A percentile compares a stretch with the other conserved stretches of the same genome.
Conservation (phyloP, 164 flowering plant species). For the Saururus chinensis region DNA sequence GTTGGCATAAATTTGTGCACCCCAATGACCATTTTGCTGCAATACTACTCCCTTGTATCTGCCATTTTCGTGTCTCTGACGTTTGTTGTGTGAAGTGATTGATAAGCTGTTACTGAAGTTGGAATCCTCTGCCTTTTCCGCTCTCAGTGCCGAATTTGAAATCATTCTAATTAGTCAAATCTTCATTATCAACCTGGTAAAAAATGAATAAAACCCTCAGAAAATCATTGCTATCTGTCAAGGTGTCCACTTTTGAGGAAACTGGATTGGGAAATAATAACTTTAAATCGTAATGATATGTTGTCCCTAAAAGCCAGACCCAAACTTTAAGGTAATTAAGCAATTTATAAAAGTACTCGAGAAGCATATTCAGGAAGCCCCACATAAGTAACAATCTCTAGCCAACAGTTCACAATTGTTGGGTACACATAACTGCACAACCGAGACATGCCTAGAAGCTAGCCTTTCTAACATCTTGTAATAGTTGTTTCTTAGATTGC, state of each 20-base stretch:
- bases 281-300: too few relatives aligned
- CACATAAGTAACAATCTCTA: too few relatives aligned
- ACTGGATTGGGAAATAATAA: too few relatives aligned
- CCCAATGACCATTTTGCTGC: constrained; percentile 58
- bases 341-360: too few relatives aligned
- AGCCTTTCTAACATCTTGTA: too few relatives aligned
- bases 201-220: background rate
- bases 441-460: background rate
- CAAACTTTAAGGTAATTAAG: too few relatives aligned
- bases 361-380: too few relatives aligned
- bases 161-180: background rate
- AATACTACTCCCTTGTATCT: constrained; percentile 55
- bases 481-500: background rate
- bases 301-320: too few relatives aligned
- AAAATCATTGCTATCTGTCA: background rate
- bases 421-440: background rate
- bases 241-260: background rate
- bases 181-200: background rate
- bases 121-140: constrained; percentile 9
- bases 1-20: constrained; percentile 57
- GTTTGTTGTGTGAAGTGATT: constrained; percentile 6
- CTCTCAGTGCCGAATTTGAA: background rate
- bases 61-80: constrained; percentile 10
- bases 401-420: too few relatives aligned
- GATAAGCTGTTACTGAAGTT: constrained; percentile 20